Evolutionary conservation across 2,329 filamentous ascomycete species (phyloP).

Genomic region (Zalaria obscura): DNA sequence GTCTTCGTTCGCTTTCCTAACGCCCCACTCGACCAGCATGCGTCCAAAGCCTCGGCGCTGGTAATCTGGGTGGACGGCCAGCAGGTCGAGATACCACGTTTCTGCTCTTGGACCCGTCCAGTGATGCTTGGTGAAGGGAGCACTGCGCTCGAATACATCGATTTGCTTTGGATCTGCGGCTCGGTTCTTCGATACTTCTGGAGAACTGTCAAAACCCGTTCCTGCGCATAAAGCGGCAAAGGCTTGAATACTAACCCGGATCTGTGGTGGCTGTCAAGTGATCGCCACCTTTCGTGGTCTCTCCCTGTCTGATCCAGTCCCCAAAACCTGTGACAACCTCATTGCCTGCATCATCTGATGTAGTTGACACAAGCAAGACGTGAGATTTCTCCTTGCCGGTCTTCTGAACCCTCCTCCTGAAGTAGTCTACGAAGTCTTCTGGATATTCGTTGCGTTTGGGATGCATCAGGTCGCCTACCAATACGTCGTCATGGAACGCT

Average conservation of each 20-base stretch:
- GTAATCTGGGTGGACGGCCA: slow-evolving; percentile 9
- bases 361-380: neutral
- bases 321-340: slow-evolving; percentile 2
- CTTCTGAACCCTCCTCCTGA: neutral
- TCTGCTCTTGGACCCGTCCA: slow-evolving; percentile 6
- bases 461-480: slow-evolving; percentile 19
- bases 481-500: slow-evolving; percentile 19
- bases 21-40: slow-evolving; percentile 8
- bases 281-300: neutral
- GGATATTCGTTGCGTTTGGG: slow-evolving; percentile 15
- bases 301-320: slow-evolving; percentile 1
- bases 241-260: neutral
- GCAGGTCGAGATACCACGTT: slow-evolving; percentile 8
- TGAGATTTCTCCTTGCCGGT: neutral
- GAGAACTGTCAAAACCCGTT: neutral
- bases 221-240: neutral
- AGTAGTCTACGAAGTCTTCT: slow-evolving; percentile 16
- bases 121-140: slow-evolving; percentile 3
- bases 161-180: slow-evolving; percentile 4
- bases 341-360: neutral
- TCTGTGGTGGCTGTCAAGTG: neutral
- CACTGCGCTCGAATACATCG: slow-evolving; percentile 2
- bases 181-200: slow-evolving; percentile 4
- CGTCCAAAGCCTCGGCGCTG: slow-evolving; percentile 10
- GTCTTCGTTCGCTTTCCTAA: slow-evolving; percentile 9